Conservation (phyloP, 1,284 basidiomycete genomes). For the Ustilago curta region DNA sequence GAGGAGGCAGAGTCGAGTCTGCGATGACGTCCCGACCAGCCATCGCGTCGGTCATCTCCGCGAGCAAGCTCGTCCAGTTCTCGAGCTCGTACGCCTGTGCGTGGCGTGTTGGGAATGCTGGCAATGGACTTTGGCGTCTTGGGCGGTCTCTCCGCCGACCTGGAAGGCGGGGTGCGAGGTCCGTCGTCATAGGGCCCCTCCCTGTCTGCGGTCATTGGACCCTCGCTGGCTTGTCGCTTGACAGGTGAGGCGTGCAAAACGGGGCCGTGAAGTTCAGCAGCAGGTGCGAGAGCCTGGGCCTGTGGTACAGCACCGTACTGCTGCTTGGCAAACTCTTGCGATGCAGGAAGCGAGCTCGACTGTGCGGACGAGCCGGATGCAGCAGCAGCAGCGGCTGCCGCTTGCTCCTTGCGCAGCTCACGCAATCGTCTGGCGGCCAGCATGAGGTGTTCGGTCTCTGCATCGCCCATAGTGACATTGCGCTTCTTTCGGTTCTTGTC, state of each 20-base stretch:
- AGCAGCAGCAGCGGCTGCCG: constrained; percentile 20
- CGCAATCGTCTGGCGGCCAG: constrained; percentile 68
- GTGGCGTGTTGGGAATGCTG: constrained; percentile 41
- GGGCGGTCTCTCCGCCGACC: constrained; percentile 39
- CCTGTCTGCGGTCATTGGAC: constrained; percentile 35
- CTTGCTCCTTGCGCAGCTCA: constrained; percentile 54
- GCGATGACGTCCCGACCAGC: constrained; percentile 43
- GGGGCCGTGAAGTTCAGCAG: constrained; percentile 30
- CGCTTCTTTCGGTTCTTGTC: constrained; percentile 52
- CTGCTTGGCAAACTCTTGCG: constrained; percentile 33
- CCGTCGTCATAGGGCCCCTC: constrained; percentile 16
- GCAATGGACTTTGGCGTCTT: constrained; percentile 45
- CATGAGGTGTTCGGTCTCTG: constrained; percentile 70
- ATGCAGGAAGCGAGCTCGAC: constrained; percentile 14
- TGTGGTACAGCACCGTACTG: neutral
- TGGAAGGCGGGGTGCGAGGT: constrained; percentile 39
- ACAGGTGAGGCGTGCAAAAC: constrained; percentile 32
- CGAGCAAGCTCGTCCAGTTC: constrained; percentile 41
- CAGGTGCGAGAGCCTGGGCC: constrained; percentile 26
- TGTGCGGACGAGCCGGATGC: constrained; percentile 20
- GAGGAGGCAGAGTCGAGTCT: constrained; percentile 48
- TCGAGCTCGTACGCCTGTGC: constrained; percentile 37
- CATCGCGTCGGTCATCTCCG: constrained; percentile 36
- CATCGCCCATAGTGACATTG: constrained; percentile 70
- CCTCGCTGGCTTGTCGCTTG: constrained; percentile 54